Conservation (phyloP, 768 basidiomycete genomes). For the Steccherinum ochraceum region DNA sequence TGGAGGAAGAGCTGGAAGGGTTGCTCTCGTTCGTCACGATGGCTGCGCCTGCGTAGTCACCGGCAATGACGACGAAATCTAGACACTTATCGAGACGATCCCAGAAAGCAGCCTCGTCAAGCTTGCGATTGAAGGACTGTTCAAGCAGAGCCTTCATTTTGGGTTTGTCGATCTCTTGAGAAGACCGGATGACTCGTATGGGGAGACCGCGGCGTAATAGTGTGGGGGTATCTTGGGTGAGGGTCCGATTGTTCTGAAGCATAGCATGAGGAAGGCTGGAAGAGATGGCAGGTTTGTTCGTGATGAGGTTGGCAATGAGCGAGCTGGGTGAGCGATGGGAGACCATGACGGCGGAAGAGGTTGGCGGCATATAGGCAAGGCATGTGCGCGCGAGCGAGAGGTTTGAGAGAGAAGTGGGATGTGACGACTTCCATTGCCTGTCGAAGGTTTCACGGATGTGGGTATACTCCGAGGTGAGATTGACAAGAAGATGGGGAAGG, state of each 20-base stretch:
- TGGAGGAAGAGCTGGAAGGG: slow-evolving; percentile 21
- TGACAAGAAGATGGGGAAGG: slow-evolving; percentile 92
- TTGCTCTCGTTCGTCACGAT: slow-evolving; percentile 68
- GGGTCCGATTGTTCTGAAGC: slow-evolving; percentile 77
- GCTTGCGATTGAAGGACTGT: slow-evolving; percentile 70
- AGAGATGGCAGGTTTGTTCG: slow-evolving; percentile 94
- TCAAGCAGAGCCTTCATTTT: slow-evolving; percentile 84
- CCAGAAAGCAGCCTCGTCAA: slow-evolving; percentile 76
- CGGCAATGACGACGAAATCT: slow-evolving; percentile 90
- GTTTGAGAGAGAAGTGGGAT: slow-evolving; percentile 85
- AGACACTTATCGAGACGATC: slow-evolving; percentile 65
- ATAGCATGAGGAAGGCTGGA: slow-evolving; percentile 93
- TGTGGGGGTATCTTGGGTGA: slow-evolving; percentile 90
- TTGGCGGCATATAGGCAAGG: slow-evolving; percentile 85
- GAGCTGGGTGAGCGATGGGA: slow-evolving; percentile 95
- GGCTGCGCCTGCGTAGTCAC: slow-evolving; percentile 93
- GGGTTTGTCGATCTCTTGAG: slow-evolving; percentile 60
- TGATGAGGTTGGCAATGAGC: slow-evolving; percentile 94
- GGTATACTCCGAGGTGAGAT: slow-evolving; percentile 79
- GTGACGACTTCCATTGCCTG: slow-evolving; percentile 62
- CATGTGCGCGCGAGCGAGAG: slow-evolving; percentile 81
- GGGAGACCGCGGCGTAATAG: slow-evolving; percentile 85
- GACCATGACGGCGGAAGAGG: slow-evolving; percentile 94
- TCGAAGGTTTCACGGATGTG: slow-evolving; percentile 86
- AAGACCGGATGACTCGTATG: slow-evolving; percentile 71